Evolutionary conservation across 352 stramenopile species (phyloP).

Genomic region (Pythium sukuiense): DNA sequence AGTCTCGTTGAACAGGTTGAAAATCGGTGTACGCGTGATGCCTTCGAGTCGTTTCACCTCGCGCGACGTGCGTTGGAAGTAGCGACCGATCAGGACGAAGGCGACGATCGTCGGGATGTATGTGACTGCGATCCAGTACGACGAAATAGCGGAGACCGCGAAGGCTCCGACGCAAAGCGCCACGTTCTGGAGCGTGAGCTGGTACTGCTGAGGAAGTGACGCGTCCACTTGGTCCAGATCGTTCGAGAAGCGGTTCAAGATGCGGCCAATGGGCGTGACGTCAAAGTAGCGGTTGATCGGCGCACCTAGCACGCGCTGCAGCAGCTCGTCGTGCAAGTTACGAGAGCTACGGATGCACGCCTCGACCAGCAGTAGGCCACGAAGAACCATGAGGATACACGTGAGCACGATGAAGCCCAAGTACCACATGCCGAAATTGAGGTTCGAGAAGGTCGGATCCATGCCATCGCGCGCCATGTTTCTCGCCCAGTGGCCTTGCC

Average conservation of each 20-base stretch:
- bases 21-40: conserved; percentile 86
- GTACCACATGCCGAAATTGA: conserved; percentile 33
- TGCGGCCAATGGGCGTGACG: conserved; percentile 56
- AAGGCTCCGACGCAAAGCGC: conserved; percentile 30
- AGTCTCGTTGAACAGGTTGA: conserved; percentile 90
- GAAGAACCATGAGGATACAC: conserved; percentile 22
- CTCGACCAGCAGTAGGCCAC: conserved; percentile 36
- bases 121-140: conserved; percentile 36
- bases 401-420: conserved; percentile 33
- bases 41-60: conserved; percentile 95
- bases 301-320: conserved; percentile 41
- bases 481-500: conserved; percentile 26
- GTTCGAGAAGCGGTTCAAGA: conserved; percentile 63
- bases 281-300: conserved; percentile 67
- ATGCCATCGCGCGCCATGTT: conserved; percentile 13
- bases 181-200: conserved; percentile 34
- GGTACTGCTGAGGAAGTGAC: conserved; percentile 37
- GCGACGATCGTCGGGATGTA: conserved; percentile 56
- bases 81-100: conserved; percentile 52
- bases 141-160: conserved; percentile 35
- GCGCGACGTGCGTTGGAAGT: conserved; percentile 75
- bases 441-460: conserved; percentile 11
- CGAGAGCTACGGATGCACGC: conserved; percentile 34
- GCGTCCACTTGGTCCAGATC: conserved; percentile 59
- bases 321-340: conserved; percentile 43